These are phyloP conservation scores for Porphyrellus cyaneotinctus DNA, from an alignment of 768 basidiomycete species.

Conservation along the genomic window DNA sequence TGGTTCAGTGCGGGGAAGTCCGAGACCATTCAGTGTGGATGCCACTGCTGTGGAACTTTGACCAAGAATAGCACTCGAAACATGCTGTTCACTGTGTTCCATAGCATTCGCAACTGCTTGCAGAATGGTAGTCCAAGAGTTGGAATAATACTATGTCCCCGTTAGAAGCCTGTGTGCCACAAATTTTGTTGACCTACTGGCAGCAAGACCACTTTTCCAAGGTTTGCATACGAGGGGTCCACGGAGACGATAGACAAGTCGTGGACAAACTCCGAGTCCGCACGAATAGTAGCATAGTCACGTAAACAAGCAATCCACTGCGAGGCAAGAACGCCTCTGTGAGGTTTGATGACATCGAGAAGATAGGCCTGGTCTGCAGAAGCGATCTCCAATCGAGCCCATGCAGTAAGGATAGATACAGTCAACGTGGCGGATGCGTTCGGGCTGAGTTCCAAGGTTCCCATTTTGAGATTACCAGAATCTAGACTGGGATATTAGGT, in stretches of 20 bases:
- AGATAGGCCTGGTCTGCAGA: constrained; percentile 73
- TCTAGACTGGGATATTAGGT: constrained; percentile 43
- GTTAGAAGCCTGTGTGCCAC: background rate
- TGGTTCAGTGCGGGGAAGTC: constrained; percentile 49
- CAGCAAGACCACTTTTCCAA: constrained; percentile 86
- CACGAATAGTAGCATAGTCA: constrained; percentile 88
- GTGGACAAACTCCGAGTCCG: constrained; percentile 82
- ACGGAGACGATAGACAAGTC: constrained; percentile 70
- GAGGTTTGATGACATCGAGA: constrained; percentile 74
- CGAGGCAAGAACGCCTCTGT: constrained; percentile 66
- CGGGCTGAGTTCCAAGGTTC: constrained; percentile 84
- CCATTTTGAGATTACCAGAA: constrained; percentile 78
- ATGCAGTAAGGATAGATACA: constrained; percentile 88
- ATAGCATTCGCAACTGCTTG: constrained; percentile 83
- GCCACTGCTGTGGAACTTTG: constrained; percentile 26
- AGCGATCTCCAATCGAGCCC: constrained; percentile 89
- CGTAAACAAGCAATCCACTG: constrained; percentile 87
- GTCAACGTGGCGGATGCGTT: constrained; percentile 95
- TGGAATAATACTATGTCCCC: constrained; percentile 70
- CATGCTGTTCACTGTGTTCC: constrained; percentile 60
- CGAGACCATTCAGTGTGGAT: constrained; percentile 20
- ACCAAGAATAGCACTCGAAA: constrained; percentile 82
- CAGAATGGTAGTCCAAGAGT: constrained; percentile 77
- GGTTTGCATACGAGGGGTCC: constrained; percentile 80
- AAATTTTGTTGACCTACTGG: constrained; percentile 55